Evolutionary conservation across 2,329 filamentous ascomycete genomes (phyloP).

Genomic region (Aspergillus spinulosporus): DNA sequence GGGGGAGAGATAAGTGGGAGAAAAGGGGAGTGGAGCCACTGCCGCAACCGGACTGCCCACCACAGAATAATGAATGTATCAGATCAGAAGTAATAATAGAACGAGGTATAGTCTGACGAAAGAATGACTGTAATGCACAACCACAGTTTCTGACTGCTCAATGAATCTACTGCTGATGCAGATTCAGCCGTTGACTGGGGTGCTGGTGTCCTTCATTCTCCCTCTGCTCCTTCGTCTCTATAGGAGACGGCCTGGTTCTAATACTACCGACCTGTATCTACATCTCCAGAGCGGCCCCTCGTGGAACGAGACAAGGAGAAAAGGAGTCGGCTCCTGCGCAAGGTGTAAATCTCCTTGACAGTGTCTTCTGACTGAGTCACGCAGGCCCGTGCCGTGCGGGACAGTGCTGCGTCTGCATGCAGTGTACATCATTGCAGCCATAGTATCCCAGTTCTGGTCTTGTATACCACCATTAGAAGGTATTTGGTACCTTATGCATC

Average conservation of each 20-base stretch:
- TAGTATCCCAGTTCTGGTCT: background rate
- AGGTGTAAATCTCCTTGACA: constrained; percentile 10
- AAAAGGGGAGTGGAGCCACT: constrained; percentile 15
- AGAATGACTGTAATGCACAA: constrained; percentile 46
- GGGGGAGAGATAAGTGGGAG: constrained; percentile 14
- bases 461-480: background rate
- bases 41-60: background rate
- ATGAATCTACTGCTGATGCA: background rate
- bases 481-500: background rate
- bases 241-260: constrained; percentile 14
- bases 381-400: constrained; percentile 12
- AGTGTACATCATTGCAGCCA: constrained; percentile 10
- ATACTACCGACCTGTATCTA: constrained; percentile 1
- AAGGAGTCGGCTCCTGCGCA: constrained; percentile 5
- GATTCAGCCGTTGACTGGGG: constrained; percentile 13
- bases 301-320: constrained; percentile 14
- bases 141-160: background rate
- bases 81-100: constrained; percentile 3
- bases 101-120: background rate
- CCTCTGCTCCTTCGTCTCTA: constrained; percentile 10
- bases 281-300: constrained; percentile 4
- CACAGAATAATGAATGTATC: constrained; percentile 8
- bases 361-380: constrained; percentile 1
- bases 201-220: constrained; percentile 17
- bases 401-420: constrained; percentile 15